These are phyloP conservation scores for Fusarium agapanthi DNA, from an alignment of 2,329 filamentous ascomycete species.

Conservation along the genomic window DNA sequence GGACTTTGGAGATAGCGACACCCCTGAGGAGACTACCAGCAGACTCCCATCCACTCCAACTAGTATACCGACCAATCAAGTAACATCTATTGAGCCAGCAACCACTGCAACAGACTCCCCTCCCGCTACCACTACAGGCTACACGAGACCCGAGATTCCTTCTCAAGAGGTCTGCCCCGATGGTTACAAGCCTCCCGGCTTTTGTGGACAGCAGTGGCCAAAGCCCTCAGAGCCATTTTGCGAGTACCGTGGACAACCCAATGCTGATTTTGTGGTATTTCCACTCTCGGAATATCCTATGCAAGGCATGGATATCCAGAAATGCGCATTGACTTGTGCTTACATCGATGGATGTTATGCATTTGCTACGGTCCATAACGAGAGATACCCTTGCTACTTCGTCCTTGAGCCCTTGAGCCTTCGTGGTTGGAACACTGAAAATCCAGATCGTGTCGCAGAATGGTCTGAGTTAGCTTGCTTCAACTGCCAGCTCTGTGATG, in stretches of 20 bases:
- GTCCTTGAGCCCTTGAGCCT: background rate
- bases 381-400: background rate
- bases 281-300: background rate
- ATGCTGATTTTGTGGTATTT: background rate
- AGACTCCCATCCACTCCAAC: background rate
- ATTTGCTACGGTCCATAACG: background rate
- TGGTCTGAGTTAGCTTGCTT: background rate
- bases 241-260: background rate
- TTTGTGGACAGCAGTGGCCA: background rate
- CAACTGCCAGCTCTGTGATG: background rate
- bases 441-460: background rate
- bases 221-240: background rate
- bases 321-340: background rate
- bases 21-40: background rate
- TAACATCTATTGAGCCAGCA: background rate
- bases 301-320: background rate
- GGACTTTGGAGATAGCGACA: background rate
- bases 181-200: background rate
- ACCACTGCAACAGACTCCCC: background rate
- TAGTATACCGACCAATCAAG: background rate
- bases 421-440: background rate
- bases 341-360: background rate
- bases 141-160: background rate
- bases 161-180: background rate
- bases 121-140: background rate